Conservation (phyloP, 2,329 filamentous ascomycete genomes). For the Neopestalotiopsis sp. region DNA sequence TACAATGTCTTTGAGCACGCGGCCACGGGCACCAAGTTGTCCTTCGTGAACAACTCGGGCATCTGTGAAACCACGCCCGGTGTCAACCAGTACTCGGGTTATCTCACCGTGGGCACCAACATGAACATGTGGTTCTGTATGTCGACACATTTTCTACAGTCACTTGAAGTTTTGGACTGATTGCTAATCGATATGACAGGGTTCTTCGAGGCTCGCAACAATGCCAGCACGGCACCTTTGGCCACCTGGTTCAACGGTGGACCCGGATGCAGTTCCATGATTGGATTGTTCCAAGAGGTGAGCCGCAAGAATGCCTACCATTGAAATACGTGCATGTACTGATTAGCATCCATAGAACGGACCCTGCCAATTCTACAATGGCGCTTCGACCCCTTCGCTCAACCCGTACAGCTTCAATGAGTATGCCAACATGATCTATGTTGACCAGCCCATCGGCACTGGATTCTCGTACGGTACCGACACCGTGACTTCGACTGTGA, state of each 20-base stretch:
- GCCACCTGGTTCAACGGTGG: conserved; percentile 45
- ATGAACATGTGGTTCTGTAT: conserved; percentile 52
- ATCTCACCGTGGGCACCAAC: conserved; percentile 49
- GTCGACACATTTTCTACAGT: background rate
- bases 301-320: background rate
- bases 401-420: conserved; percentile 51
- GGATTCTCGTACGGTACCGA: conserved; percentile 47
- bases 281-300: conserved; percentile 45
- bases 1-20: conserved; percentile 54
- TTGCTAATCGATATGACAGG: conserved; percentile 11
- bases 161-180: background rate
- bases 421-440: conserved; percentile 47
- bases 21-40: conserved; percentile 47
- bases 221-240: conserved; percentile 36
- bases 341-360: conserved; percentile 34
- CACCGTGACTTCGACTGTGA: conserved; percentile 45
- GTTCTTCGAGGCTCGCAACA: conserved; percentile 42
- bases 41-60: conserved; percentile 55
- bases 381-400: conserved; percentile 39
- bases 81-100: conserved; percentile 56
- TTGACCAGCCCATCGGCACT: conserved; percentile 42
- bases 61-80: conserved; percentile 56
- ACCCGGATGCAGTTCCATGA: conserved; percentile 44
- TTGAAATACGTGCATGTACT: background rate
- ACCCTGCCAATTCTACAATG: conserved; percentile 48